phyloP scores from a whole-genome alignment of 306 rosid species.

The Casuarina cunninghamiana region DNA sequence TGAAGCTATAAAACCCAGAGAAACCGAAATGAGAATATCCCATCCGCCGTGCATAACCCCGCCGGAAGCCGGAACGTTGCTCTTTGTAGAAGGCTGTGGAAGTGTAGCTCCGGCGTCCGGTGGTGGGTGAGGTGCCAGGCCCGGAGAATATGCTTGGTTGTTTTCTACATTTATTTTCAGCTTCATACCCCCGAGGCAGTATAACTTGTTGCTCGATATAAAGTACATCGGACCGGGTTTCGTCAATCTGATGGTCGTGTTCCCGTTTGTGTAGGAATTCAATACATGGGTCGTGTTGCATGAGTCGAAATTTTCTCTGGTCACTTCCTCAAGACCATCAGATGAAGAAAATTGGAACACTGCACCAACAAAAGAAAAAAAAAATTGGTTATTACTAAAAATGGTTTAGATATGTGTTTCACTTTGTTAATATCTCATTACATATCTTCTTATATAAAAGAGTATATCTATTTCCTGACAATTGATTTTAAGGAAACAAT shows the following conservation, averaged over 20 bases:
- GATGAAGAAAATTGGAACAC: constrained; percentile 83
- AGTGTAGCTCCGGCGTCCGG: constrained; percentile 21
- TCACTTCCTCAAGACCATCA: constrained; percentile 56
- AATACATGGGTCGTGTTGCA: constrained; percentile 72
- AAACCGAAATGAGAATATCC: neutral
- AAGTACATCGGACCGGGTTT: constrained; percentile 64
- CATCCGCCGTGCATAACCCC: constrained; percentile 24
- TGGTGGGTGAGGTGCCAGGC: constrained; percentile 43
- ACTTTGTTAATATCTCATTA: no score
- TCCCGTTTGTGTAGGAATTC: constrained; percentile 50
- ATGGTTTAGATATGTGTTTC: no score
- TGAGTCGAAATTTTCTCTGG: constrained; percentile 42
- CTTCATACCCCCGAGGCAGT: constrained; percentile 92
- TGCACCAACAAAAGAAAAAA: constrained; percentile 6
- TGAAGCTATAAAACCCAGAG: constrained; percentile 16
- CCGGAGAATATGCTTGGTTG: constrained; percentile 39
- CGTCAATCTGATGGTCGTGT: constrained; percentile 66
- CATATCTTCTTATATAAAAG: no score
- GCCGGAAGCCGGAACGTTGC: constrained; percentile 40
- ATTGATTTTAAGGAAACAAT: no score
- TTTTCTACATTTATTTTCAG: constrained; percentile 49
- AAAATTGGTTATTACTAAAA: neutral
- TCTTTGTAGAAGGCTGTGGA: constrained; percentile 51
- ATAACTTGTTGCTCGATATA: constrained; percentile 62
- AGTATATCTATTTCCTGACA: no score